Evolutionary conservation across 2,329 filamentous ascomycete genomes (phyloP).

Genomic region (Xylariomycetidae sp.): DNA sequence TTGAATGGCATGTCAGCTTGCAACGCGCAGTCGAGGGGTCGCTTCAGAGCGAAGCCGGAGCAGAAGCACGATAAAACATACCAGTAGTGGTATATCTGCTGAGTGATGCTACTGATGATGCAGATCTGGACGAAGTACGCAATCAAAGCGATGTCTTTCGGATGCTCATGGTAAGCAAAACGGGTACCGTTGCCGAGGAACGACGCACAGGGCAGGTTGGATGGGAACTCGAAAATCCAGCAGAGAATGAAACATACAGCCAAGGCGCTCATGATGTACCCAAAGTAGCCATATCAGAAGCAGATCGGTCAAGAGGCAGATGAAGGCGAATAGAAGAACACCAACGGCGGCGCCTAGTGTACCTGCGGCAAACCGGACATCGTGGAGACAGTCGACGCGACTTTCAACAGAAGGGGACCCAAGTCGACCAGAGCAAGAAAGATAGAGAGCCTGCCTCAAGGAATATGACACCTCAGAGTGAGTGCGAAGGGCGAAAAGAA

Average conservation of each 20-base stretch:
- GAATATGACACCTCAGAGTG: no score
- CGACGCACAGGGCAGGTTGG: neutral
- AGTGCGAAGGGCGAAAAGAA: no score
- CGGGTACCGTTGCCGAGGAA: neutral
- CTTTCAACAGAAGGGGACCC: no score
- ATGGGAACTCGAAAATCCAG: no score
- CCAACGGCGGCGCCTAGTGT: slow-evolving; percentile 16
- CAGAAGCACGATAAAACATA: slow-evolving; percentile 2
- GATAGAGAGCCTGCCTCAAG: no score
- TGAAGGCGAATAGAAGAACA: slow-evolving; percentile 17
- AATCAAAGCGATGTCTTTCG: slow-evolving; percentile 14
- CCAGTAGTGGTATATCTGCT: slow-evolving; percentile 20
- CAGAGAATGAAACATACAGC: slow-evolving; percentile 9
- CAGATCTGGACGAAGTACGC: slow-evolving; percentile 16
- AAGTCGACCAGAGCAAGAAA: no score
- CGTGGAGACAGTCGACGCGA: no score
- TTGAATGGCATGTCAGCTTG: no score
- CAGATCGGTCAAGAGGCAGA: slow-evolving; percentile 12
- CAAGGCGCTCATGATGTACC: slow-evolving; percentile 11
- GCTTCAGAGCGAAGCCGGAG: no score
- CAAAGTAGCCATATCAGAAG: slow-evolving; percentile 18
- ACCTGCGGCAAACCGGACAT: slow-evolving; percentile 19
- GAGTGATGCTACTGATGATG: slow-evolving; percentile 15
- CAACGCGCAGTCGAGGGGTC: no score
- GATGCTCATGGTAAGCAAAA: no score